These are phyloP conservation scores for Bjerkandera adusta DNA, from an alignment of 1,284 basidiomycete genomes.

Conservation along the genomic window DNA sequence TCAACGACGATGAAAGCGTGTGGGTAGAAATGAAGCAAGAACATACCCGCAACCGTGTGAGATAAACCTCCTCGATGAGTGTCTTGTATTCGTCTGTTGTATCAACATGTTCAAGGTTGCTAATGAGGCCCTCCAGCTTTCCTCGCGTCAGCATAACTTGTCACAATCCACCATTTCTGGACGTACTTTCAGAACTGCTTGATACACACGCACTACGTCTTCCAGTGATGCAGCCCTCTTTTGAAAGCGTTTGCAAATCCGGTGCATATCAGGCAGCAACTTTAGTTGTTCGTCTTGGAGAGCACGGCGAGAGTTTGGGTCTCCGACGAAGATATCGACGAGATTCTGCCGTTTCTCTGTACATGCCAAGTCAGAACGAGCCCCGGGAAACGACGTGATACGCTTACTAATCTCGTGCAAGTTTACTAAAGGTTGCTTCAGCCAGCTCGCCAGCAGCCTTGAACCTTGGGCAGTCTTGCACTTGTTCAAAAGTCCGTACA, in stretches of 20 bases:
- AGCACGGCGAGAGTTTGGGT: conserved; percentile 67
- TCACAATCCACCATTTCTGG: not conserved
- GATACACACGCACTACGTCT: conserved; percentile 96
- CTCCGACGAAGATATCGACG: conserved; percentile 86
- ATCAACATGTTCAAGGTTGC: conserved; percentile 54
- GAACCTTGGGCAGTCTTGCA: conserved; percentile 97
- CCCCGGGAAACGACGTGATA: conserved; percentile 2
- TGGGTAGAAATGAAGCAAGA: not conserved
- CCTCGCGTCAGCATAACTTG: not conserved
- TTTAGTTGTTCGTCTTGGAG: conserved; percentile 89
- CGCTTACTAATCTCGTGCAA: conserved; percentile 87
- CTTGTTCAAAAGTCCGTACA: conserved; percentile 90
- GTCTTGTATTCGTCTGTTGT: conserved; percentile 44
- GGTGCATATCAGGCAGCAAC: conserved; percentile 92
- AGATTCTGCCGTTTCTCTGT: conserved; percentile 82
- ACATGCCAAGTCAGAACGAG: conserved; percentile 2
- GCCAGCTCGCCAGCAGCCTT: conserved; percentile 88
- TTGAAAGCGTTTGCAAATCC: conserved; percentile 92
- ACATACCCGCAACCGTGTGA: conserved; percentile 59
- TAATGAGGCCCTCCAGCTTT: conserved; percentile 78
- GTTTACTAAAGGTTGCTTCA: conserved; percentile 96
- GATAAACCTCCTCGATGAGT: conserved; percentile 69
- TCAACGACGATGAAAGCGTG: not conserved
- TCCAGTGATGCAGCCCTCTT: conserved; percentile 84
- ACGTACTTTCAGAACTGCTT: conserved; percentile 70